These are phyloP conservation scores for Ilex paraguariensis DNA, from an alignment of 305 asterid species.

Conservation along the genomic window DNA sequence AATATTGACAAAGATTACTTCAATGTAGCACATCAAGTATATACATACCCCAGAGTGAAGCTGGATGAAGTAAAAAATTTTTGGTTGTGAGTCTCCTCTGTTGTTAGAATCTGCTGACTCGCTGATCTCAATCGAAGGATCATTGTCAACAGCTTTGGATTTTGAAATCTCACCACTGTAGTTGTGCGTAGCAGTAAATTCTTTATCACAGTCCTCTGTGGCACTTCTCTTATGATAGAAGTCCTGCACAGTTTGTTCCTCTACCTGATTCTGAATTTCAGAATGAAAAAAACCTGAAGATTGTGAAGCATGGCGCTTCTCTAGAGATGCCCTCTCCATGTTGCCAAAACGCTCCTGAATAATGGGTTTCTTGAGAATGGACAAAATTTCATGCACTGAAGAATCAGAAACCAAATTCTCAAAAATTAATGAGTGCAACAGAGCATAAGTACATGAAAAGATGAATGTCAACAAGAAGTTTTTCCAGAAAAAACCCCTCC, in stretches of 20 bases:
- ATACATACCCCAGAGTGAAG: slow-evolving; percentile 35
- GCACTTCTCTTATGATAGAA: slow-evolving; percentile 23
- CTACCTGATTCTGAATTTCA: slow-evolving; percentile 25
- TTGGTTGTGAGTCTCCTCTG: slow-evolving; percentile 22
- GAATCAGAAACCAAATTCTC: slow-evolving; percentile 7
- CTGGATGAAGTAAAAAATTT: slow-evolving; percentile 15
- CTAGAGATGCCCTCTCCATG: slow-evolving; percentile 24
- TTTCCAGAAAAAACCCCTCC: too few species aligned
- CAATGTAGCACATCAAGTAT: background rate
- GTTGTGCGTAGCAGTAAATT: slow-evolving; percentile 19
- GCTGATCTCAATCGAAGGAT: slow-evolving; percentile 14
- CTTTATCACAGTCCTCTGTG: slow-evolving; percentile 22
- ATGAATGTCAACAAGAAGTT: too few species aligned
- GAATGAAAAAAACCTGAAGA: slow-evolving; percentile 32
- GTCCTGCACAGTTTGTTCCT: slow-evolving; percentile 23
- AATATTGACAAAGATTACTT: too few species aligned
- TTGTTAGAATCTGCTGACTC: slow-evolving; percentile 16
- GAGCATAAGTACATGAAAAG: too few species aligned
- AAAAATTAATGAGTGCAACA: too few species aligned
- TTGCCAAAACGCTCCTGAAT: slow-evolving; percentile 26
- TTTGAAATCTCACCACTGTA: slow-evolving; percentile 18
- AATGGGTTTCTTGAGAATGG: slow-evolving; percentile 58
- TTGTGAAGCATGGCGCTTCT: slow-evolving; percentile 22
- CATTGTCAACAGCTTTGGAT: slow-evolving; percentile 29
- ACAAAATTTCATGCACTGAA: slow-evolving; percentile 75